These are phyloP conservation scores for Lipomyces kockii DNA, from an alignment of 805 yeast species.

Conservation along the genomic window DNA sequence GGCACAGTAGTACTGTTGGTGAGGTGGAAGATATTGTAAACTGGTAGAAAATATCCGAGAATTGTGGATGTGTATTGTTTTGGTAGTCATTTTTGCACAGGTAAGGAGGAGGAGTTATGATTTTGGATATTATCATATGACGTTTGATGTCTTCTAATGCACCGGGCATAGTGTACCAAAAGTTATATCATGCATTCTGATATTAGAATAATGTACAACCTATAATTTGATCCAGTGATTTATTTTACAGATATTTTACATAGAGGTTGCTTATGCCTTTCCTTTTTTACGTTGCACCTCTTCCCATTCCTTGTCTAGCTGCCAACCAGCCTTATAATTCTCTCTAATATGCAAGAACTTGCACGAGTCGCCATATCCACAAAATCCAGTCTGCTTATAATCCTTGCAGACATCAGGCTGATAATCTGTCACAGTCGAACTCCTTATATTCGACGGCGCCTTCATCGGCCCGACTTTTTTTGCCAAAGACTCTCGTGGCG, in stretches of 20 bases:
- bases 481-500: conserved; percentile 35
- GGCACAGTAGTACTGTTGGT: conserved; percentile 74
- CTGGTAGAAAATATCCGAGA: conserved; percentile 59
- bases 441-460: conserved; percentile 55
- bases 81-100: not conserved
- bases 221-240: conserved; percentile 39
- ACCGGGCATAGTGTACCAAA: not conserved
- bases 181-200: not conserved
- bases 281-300: conserved; percentile 40
- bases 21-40: conserved; percentile 89
- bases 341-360: conserved; percentile 91
- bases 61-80: not conserved
- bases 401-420: conserved; percentile 96
- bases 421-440: conserved; percentile 77
- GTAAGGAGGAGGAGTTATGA: not conserved
- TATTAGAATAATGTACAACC: conserved; percentile 28
- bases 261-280: not conserved
- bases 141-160: not conserved
- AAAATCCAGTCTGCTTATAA: conserved; percentile 85
- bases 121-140: not conserved
- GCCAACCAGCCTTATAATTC: conserved; percentile 74
- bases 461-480: conserved; percentile 49
- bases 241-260: conserved; percentile 4
- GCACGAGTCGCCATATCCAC: conserved; percentile 97
- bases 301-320: conserved; percentile 74